Conservation (phyloP, 805 yeast species). For the Debaryomyces maramus region DNA sequence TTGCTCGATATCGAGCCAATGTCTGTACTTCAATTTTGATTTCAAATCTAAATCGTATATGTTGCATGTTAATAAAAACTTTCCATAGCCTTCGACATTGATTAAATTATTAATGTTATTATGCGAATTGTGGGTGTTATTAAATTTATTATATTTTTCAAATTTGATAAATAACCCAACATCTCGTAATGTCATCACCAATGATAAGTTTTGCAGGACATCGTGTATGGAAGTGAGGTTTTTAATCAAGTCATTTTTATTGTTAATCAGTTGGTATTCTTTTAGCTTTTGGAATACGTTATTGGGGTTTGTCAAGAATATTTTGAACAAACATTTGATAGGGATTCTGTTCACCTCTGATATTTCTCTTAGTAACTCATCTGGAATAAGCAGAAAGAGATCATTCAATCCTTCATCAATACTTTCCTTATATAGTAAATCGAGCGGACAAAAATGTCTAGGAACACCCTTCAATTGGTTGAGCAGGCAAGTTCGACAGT, state of each 20-base stretch:
- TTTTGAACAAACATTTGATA: slow-evolving; percentile 28
- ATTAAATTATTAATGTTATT: slow-evolving; percentile 28
- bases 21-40: slow-evolving; percentile 39
- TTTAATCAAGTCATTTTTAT: slow-evolving; percentile 30
- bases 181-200: slow-evolving; percentile 57
- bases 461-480: slow-evolving; percentile 31
- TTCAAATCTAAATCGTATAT: slow-evolving; percentile 54
- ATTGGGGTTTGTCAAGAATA: slow-evolving; percentile 30
- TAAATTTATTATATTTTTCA: slow-evolving; percentile 26
- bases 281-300: slow-evolving; percentile 36
- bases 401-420: slow-evolving; percentile 36
- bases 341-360: slow-evolving; percentile 32
- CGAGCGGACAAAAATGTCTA: slow-evolving; percentile 50
- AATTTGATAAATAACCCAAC: slow-evolving; percentile 52
- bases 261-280: slow-evolving; percentile 33
- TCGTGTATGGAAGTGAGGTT: slow-evolving; percentile 33
- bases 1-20: slow-evolving; percentile 48
- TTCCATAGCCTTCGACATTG: slow-evolving; percentile 22
- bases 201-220: slow-evolving; percentile 41
- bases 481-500: slow-evolving; percentile 62
- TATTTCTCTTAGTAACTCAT: slow-evolving; percentile 17
- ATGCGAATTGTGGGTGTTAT: slow-evolving; percentile 30
- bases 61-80: slow-evolving; percentile 33
- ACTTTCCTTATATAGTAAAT: slow-evolving; percentile 33
- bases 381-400: slow-evolving; percentile 23